Conservation (phyloP, 2,329 filamentous ascomycete species). For the Nakataea oryzae region DNA sequence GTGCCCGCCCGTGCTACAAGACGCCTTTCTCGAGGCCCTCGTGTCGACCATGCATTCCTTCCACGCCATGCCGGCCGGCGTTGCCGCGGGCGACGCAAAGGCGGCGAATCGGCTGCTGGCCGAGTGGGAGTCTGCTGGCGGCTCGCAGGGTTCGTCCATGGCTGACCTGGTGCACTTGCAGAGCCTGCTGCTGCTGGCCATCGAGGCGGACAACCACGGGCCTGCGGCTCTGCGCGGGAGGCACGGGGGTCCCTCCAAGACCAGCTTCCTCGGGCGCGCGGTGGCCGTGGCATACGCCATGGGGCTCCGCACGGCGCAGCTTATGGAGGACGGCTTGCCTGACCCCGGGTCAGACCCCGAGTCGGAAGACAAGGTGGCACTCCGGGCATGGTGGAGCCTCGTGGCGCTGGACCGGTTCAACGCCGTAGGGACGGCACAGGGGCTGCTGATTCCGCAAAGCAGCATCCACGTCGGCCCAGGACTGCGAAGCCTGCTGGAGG, state of each 20-base stretch:
- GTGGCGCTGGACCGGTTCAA: slow-evolving; percentile 66
- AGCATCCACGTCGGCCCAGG: slow-evolving; percentile 49
- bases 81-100: slow-evolving; percentile 25
- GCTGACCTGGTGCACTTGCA: slow-evolving; percentile 52
- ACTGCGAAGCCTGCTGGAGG: slow-evolving; percentile 50
- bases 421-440: slow-evolving; percentile 54
- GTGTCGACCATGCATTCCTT: slow-evolving; percentile 48
- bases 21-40: slow-evolving; percentile 55
- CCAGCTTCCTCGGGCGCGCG: slow-evolving; percentile 51
- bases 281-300: slow-evolving; percentile 56
- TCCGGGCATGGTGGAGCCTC: slow-evolving; percentile 62
- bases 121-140: slow-evolving; percentile 37
- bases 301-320: slow-evolving; percentile 40
- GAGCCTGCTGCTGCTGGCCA: slow-evolving; percentile 53
- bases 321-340: slow-evolving; percentile 12
- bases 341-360: slow-evolving; percentile 41
- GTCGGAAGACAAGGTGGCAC: slow-evolving; percentile 49
- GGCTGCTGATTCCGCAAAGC: slow-evolving; percentile 51
- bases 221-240: slow-evolving; percentile 26
- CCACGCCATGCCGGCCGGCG: slow-evolving; percentile 5
- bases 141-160: slow-evolving; percentile 21
- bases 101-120: slow-evolving; percentile 35
- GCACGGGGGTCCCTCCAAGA: slow-evolving; percentile 35
- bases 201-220: slow-evolving; percentile 52
- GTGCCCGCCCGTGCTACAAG: slow-evolving; percentile 45